phyloP scores from a whole-genome alignment of 441 rosid species.

The Mallotus japonicus region DNA sequence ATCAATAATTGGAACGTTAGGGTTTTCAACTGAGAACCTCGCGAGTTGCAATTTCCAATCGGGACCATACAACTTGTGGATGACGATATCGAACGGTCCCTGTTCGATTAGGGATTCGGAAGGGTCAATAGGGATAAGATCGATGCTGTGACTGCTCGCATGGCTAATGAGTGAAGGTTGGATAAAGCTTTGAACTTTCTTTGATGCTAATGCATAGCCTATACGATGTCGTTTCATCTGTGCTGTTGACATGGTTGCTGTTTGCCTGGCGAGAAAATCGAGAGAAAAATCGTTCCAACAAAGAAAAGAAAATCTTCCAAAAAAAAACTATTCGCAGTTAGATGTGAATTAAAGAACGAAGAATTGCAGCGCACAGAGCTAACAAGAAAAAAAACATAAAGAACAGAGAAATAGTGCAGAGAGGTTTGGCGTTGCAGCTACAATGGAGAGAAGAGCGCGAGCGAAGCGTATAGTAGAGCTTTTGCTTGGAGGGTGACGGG shows the following conservation, averaged over 20 bases:
- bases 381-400: background rate
- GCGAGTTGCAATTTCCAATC: slow-evolving; percentile 50
- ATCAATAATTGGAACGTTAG: slow-evolving; percentile 51
- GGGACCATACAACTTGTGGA: slow-evolving; percentile 60
- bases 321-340: no score
- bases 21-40: slow-evolving; percentile 35
- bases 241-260: slow-evolving; percentile 13
- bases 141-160: slow-evolving; percentile 46
- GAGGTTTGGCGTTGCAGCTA: no score
- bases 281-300: no score
- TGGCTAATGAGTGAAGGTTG: slow-evolving; percentile 50
- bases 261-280: slow-evolving; percentile 10
- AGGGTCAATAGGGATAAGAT: slow-evolving; percentile 25
- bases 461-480: no score
- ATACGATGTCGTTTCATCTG: slow-evolving; percentile 18
- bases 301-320: no score
- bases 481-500: background rate
- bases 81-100: slow-evolving; percentile 67
- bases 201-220: slow-evolving; percentile 62
- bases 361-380: background rate
- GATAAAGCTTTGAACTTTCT: slow-evolving; percentile 56
- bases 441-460: no score
- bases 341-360: background rate
- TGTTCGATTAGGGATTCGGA: slow-evolving; percentile 49
- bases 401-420: background rate